Evolutionary conservation across 768 basidiomycete species (phyloP).

Genomic region (Gymnopilus junonius): DNA sequence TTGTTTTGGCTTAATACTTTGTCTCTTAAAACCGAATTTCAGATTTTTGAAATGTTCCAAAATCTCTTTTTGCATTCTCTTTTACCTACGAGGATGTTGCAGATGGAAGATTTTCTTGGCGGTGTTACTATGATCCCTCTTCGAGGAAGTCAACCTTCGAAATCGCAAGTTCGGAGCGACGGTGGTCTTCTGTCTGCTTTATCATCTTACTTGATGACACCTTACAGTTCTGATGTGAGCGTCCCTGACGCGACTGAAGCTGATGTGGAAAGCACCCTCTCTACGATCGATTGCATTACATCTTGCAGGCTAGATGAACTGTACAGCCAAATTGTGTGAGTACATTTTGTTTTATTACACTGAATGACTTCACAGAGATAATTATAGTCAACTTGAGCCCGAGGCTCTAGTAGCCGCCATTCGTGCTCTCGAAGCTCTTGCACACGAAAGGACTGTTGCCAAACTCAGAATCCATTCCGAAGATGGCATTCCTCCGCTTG

Average conservation of each 20-base stretch:
- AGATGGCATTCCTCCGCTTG: slow-evolving; percentile 48
- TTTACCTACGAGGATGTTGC: slow-evolving; percentile 86
- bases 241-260: slow-evolving; percentile 87
- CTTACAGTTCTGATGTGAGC: slow-evolving; percentile 82
- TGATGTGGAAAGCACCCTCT: slow-evolving; percentile 93
- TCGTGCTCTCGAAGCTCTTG: slow-evolving; percentile 86
- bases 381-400: slow-evolving; percentile 69
- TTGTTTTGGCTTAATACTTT: background rate
- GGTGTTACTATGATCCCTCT: slow-evolving; percentile 94
- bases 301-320: slow-evolving; percentile 94
- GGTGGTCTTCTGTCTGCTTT: slow-evolving; percentile 93
- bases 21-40: background rate
- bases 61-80: slow-evolving; percentile 94
- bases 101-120: slow-evolving; percentile 99
- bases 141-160: slow-evolving; percentile 70
- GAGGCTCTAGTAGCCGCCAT: slow-evolving; percentile 85
- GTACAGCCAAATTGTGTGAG: slow-evolving; percentile 92
- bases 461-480: slow-evolving; percentile 72
- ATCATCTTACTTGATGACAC: slow-evolving; percentile 96
- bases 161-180: slow-evolving; percentile 68
- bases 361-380: background rate
- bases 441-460: slow-evolving; percentile 88
- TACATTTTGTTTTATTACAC: slow-evolving; percentile 12
- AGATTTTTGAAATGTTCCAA: slow-evolving; percentile 99
- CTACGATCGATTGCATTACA: slow-evolving; percentile 92